phyloP scores from a whole-genome alignment of 2,329 filamentous ascomycete species.

The Coniochaeta sp. region DNA sequence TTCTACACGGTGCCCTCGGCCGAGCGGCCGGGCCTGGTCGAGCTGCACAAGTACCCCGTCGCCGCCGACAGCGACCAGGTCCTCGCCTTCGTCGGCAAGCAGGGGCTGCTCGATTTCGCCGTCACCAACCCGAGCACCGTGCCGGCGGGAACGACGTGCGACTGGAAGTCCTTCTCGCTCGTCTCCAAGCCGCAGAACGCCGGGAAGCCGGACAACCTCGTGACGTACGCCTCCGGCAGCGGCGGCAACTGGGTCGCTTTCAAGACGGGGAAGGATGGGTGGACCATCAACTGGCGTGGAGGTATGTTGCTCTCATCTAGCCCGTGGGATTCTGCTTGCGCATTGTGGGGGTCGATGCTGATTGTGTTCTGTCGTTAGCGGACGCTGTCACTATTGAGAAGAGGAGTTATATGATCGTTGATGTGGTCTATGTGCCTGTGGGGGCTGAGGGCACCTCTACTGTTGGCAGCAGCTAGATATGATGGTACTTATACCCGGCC shows the following conservation, averaged over 20 bases:
- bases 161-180: slow-evolving; percentile 28
- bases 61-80: slow-evolving; percentile 26
- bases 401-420: slow-evolving; percentile 21
- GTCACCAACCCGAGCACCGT: slow-evolving; percentile 22
- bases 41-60: slow-evolving; percentile 29
- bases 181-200: slow-evolving; percentile 5
- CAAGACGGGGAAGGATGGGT: slow-evolving; percentile 16
- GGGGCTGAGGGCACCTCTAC: background rate
- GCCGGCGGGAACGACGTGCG: slow-evolving; percentile 16
- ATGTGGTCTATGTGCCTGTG: slow-evolving; percentile 21
- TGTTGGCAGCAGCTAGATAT: background rate
- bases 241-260: slow-evolving; percentile 26
- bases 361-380: slow-evolving; percentile 1
- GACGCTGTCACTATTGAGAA: slow-evolving; percentile 21
- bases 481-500: background rate
- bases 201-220: slow-evolving; percentile 2
- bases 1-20: slow-evolving; percentile 22
- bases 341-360: background rate
- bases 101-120: slow-evolving; percentile 22
- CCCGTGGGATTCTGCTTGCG: background rate
- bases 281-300: slow-evolving; percentile 28
- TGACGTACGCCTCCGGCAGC: slow-evolving; percentile 9
- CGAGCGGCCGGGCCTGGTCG: slow-evolving; percentile 14
- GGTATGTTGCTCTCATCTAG: slow-evolving; percentile 17
- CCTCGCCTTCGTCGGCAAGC: slow-evolving; percentile 26